Base-by-base conservation (phyloP, 371 early-diverging fungal genomes). In the Funneliformis caledonium region DNA sequence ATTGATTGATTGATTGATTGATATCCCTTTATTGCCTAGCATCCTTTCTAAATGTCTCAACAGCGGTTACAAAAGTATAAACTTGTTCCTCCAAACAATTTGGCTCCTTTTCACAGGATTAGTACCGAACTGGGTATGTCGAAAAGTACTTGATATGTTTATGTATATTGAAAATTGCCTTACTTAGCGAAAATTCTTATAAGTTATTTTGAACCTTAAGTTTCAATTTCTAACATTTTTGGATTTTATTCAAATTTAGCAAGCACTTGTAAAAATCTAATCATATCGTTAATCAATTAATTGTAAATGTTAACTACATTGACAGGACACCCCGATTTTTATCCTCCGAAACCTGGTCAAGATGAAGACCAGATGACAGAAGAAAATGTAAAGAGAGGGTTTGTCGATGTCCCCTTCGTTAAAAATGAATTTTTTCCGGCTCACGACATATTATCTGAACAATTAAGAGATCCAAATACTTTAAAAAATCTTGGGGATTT, bases 281-380 rank as follows among this genome's bases (percentile, higher is more conserved):
- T 5, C 16, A 19, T 33, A 37, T 56, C 14, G n/a, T 56, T 14
- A 61, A 22, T 76, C 33, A 56, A 12, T 76, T 42, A 60, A 43
- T 31, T 6, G 37, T 9, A 19, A 22, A n/a, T 56, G n/a, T 12
- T 56, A 47, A 67, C 10, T 26, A 37, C 43, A 12, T n/a, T n/a
- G n/a, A 12, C 88, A 81, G 94, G 93, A 1, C 90, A 88, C 80
- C 91, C 94, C n/a, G 94, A 91, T 68, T 89, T 93, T 72, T 92
- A 90, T 77, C 93, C 93, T 12, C 91, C 92, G 60, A 81, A 84
- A 11, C 82, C 87, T 12, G 86, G 83, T 22, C 92, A 92, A 80
- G 89, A 88, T 33, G 93, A 93, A 83, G 91, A 91, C 80, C 85
- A 84, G 43, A 84, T 93, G 84, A 92, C 89, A 6, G 91, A 91